A percentile compares a stretch with the other conserved stretches of the same genome.
Evolutionary conservation across 2,329 filamentous ascomycete genomes (phyloP).

Genomic region (Fusarium brachygibbosum): DNA sequence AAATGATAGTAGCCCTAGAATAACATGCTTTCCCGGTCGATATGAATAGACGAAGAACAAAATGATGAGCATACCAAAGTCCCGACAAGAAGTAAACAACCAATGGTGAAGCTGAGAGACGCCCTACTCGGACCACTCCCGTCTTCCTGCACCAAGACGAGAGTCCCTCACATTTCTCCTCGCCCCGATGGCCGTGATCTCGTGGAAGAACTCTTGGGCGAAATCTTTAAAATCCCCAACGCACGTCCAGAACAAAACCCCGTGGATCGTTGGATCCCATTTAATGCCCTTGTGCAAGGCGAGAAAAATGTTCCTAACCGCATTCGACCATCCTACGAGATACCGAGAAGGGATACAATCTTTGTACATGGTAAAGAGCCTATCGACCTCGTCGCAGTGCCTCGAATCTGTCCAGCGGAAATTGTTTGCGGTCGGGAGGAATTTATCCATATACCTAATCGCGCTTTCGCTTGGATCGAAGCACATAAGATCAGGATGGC

Average conservation of each 20-base stretch:
- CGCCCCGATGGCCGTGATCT: background rate
- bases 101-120: background rate
- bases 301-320: background rate
- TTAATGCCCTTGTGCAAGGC: background rate
- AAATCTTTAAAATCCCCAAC: background rate
- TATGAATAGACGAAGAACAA: background rate
- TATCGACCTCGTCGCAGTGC: background rate
- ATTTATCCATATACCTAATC: background rate
- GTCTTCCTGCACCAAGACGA: background rate
- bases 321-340: background rate
- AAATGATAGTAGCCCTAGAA: background rate
- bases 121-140: background rate
- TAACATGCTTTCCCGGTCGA: background rate
- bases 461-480: slow-evolving; percentile 12
- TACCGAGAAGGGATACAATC: background rate
- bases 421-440: background rate
- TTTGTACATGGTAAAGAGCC: background rate
- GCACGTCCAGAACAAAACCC: slow-evolving; percentile 6
- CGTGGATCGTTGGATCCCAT: slow-evolving; percentile 17
- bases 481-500: background rate
- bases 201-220: background rate
- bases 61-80: background rate
- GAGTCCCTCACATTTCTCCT: background rate
- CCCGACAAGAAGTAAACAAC: background rate
- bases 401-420: background rate